Evolutionary conservation across 2,329 filamentous ascomycete species (phyloP), one percentile per base, ranked within the genome.

Genomic region (Penicillium sp.): DNA sequence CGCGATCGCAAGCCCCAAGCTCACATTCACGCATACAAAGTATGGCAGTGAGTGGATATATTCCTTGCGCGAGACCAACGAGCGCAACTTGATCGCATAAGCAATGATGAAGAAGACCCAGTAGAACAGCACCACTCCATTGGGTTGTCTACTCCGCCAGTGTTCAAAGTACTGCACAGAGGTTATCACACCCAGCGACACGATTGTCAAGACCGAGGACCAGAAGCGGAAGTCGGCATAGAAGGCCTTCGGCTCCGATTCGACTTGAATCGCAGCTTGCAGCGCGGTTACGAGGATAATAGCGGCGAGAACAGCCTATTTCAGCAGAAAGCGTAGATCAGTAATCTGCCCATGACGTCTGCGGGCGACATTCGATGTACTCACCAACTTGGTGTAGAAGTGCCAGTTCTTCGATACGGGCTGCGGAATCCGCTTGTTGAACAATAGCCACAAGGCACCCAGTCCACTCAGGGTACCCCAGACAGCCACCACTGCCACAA

Each of bases 361-460:
- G 24, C 31, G 45, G 24, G 14, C 10, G 47, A 32, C 16, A 47
- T 43, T 45, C 27, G 8, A 51, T 52, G 39, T 44, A 70, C 83
- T 64, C 79, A 94, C 91, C 84, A 97, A 81, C 76, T 99, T 99
- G 10, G 86, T 79, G 81, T 91, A 97, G 73, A 97, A 97, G 71
- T 94, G 91, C 86, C 89, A 91, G 72, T 95, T 89, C 80, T 91
- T 95, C 61, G 83, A 79, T 16, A 93, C 84, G 0, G 84, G 83
- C 49, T 85, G 81, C 36, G 86, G 80, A 49, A 84, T 82, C 68
- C 86, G 88, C 74, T 85, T 89, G 63, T 81, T 85, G 52, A 92
- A 72, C 49, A 97, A 79, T 79, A 90, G 90, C 85, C 88, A 93
- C 40, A 96, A 77, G 29, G 93, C 91, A 43, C 86, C 81, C 7